These are phyloP conservation scores for Calvatia gigantea DNA, from an alignment of 768 basidiomycete genomes.

Conservation along the genomic window DNA sequence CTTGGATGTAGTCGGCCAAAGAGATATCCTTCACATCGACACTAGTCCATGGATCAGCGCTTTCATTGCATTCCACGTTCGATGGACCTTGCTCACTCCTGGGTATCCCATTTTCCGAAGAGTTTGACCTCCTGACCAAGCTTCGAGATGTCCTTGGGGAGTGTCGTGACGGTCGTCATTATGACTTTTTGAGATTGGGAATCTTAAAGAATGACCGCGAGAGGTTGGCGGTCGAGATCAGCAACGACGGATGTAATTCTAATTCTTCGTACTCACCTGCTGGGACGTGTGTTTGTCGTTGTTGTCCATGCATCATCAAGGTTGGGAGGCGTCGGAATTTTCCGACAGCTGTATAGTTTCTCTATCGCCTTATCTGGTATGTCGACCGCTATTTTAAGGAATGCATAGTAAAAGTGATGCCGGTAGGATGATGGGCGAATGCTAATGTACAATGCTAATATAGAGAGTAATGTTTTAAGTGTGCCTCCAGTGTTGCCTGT, in stretches of 20 bases:
- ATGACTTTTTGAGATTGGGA: slow-evolving; percentile 19
- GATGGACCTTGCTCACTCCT: slow-evolving; percentile 66
- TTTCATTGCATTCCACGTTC: neutral
- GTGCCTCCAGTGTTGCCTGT: slow-evolving; percentile 10
- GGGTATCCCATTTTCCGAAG: slow-evolving; percentile 98
- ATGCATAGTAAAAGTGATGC: too few species aligned
- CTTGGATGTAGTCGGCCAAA: slow-evolving; percentile 98
- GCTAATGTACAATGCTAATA: slow-evolving; percentile 1
- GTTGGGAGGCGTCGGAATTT: slow-evolving; percentile 39
- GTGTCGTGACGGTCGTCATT: slow-evolving; percentile 67
- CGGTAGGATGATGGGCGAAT: too few species aligned
- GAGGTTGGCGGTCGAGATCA: slow-evolving; percentile 22
- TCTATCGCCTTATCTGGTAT: slow-evolving; percentile 7
- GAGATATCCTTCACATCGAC: slow-evolving; percentile 99
- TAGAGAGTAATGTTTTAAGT: neutral
- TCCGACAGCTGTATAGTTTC: slow-evolving; percentile 44
- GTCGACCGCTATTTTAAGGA: neutral
- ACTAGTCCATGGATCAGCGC: slow-evolving; percentile 35
- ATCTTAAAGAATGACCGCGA: slow-evolving; percentile 31
- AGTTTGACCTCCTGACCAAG: slow-evolving; percentile 88
- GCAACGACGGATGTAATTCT: slow-evolving; percentile 28
- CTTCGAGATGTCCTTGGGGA: slow-evolving; percentile 80
- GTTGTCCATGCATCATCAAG: slow-evolving; percentile 41
- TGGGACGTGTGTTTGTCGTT: slow-evolving; percentile 43
- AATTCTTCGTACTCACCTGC: slow-evolving; percentile 26